Conservation (phyloP, 169 alveolate genomes). For the Babesia ovata region DNA sequence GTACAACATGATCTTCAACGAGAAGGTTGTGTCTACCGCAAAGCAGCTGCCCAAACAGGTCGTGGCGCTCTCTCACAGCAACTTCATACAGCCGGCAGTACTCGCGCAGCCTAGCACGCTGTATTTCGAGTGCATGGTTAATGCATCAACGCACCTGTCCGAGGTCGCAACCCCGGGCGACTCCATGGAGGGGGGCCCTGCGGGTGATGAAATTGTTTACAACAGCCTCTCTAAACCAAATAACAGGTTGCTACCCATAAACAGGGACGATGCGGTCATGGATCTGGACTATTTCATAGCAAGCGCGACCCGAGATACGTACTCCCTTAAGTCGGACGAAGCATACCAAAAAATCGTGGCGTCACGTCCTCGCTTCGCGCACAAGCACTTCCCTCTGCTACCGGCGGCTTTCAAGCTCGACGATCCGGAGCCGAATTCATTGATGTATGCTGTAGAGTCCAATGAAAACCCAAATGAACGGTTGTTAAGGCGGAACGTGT, state of each 20-base stretch:
- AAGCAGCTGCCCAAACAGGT: slow-evolving; percentile 62
- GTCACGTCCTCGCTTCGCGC: slow-evolving; percentile 53
- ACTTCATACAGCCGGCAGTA: slow-evolving; percentile 57
- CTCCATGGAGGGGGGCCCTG: neutral
- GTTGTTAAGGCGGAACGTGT: slow-evolving; percentile 49
- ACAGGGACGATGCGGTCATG: slow-evolving; percentile 13
- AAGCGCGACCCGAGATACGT: slow-evolving; percentile 40
- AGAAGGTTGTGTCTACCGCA: slow-evolving; percentile 35
- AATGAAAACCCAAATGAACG: slow-evolving; percentile 29
- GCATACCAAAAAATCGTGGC: slow-evolving; percentile 62
- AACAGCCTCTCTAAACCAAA: slow-evolving; percentile 31
- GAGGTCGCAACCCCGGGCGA: slow-evolving; percentile 38
- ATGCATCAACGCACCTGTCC: slow-evolving; percentile 51
- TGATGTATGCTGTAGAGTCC: slow-evolving; percentile 28
- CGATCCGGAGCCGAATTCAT: slow-evolving; percentile 7
- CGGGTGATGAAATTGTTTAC: slow-evolving; percentile 23
- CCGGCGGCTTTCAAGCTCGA: slow-evolving; percentile 50
- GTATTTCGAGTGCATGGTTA: slow-evolving; percentile 66
- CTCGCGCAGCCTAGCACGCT: slow-evolving; percentile 62
- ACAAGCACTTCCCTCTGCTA: slow-evolving; percentile 68
- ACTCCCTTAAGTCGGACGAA: slow-evolving; percentile 64
- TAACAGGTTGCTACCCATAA: neutral
- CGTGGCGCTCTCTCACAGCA: slow-evolving; percentile 37
- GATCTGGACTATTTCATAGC: slow-evolving; percentile 52
- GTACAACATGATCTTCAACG: slow-evolving; percentile 55